Evolutionary conservation across 345 rosid species (phyloP).

Genomic region (Limnanthes douglasii): DNA sequence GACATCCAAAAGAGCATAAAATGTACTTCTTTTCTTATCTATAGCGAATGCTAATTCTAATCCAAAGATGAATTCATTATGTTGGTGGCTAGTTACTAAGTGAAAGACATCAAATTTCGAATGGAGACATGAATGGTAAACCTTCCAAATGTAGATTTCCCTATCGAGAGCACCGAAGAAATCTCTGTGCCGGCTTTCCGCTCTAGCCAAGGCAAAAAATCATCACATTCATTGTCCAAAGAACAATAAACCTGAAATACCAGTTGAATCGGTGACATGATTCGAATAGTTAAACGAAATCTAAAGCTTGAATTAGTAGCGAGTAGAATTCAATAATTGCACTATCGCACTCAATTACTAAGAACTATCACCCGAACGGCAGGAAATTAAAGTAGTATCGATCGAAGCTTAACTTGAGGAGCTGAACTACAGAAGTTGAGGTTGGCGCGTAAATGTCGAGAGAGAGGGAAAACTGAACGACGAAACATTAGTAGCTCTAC

Average conservation of each 20-base stretch:
- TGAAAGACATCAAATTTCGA: background rate
- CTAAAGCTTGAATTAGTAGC: background rate
- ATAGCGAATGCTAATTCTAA: too few relatives aligned
- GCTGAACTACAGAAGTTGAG: slow-evolving; percentile 10
- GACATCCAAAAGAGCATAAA: too few relatives aligned
- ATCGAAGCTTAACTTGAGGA: slow-evolving; percentile 14
- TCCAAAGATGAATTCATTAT: too few relatives aligned
- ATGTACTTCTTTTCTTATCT: too few relatives aligned
- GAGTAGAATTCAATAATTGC: background rate
- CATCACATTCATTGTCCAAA: slow-evolving; percentile 25
- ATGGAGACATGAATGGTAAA: slow-evolving; percentile 7
- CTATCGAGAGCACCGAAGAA: slow-evolving; percentile 43
- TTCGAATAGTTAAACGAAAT: background rate
- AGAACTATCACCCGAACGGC: background rate
- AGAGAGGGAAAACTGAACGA: slow-evolving; percentile 2
- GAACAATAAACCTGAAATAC: slow-evolving; percentile 13
- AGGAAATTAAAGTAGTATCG: background rate
- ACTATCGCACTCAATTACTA: background rate
- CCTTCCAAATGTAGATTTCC: slow-evolving; percentile 65
- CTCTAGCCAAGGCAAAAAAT: slow-evolving; percentile 81
- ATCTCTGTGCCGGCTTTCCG: slow-evolving; percentile 39
- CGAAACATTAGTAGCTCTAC: slow-evolving; percentile 6
- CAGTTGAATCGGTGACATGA: background rate
- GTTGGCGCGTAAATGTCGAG: slow-evolving; percentile 7
- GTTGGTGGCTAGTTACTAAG: too few relatives aligned